phyloP scores from a whole-genome alignment of 2,329 filamentous ascomycete genomes.

The Knufia petricola region DNA sequence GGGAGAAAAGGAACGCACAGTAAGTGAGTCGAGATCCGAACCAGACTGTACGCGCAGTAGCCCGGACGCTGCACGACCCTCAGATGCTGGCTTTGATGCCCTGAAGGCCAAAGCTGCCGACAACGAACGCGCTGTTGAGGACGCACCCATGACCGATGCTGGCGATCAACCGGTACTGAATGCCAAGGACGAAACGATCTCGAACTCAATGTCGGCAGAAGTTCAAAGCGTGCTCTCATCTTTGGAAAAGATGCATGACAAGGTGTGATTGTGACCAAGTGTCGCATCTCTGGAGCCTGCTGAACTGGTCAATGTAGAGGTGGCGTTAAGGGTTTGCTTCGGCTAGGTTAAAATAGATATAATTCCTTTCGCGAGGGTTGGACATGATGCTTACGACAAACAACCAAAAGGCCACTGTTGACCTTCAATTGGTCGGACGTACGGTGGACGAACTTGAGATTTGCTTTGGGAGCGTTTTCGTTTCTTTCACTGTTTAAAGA shows the following conservation, averaged over 20 bases:
- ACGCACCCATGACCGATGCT: background rate
- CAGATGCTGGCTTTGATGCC: background rate
- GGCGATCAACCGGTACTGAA: background rate
- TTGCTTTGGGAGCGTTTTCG: conserved; percentile 4
- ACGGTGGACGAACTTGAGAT: background rate
- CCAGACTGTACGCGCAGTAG: background rate
- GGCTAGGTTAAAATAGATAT: conserved; percentile 1
- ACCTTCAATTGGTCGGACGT: background rate
- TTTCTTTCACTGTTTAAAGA: conserved; percentile 3
- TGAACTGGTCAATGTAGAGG: background rate
- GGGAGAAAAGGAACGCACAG: background rate
- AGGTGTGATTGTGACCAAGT: background rate
- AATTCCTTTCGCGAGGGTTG: conserved; percentile 9
- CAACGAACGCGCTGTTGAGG: conserved; percentile 1
- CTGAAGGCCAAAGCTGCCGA: background rate
- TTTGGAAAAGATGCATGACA: conserved; percentile 6
- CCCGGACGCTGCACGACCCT: background rate
- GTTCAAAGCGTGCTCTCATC: conserved; percentile 7
- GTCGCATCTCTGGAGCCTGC: background rate
- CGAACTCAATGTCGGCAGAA: background rate
- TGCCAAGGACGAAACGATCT: background rate
- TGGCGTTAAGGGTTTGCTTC: background rate
- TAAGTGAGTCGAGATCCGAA: conserved; percentile 1
- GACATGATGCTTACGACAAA: conserved; percentile 8
- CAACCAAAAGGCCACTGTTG: background rate